Base-by-base conservation (phyloP, 768 basidiomycete genomes). In the Lactifluus subvellereus region DNA sequence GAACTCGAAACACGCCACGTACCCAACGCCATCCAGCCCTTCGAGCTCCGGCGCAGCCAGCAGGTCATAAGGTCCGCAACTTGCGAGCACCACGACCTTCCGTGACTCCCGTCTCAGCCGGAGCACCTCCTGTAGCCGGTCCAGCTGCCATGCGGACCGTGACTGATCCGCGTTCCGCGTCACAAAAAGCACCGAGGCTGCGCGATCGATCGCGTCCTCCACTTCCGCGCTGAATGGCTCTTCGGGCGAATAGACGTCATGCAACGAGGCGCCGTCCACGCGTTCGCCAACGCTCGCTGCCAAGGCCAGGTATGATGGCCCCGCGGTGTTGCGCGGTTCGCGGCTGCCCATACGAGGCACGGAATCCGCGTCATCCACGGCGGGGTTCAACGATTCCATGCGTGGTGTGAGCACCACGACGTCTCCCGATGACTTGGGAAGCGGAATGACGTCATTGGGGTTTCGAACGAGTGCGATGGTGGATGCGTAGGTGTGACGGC, bases 11-110 rank as follows among this genome's bases (percentile, higher is more conserved):
- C 81, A 82, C 18, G 76, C 79, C 3, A 87, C 66, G 40, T 78
- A 82, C 27, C 75, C 62, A 6, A 68, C 64, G 4, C 50, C 73
- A 0, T 72, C 71, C 64, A 66, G 37, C 50, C 43, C 69, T 1
- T 68, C 69, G 6, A 67, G 11, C 73, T 69, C 5, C 45, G 42
- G 42, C 42, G 47, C 61, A 14, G 72, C 67, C 9, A 69, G 72
- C 11, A 85, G 60, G 64, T 88, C 86, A 66, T 88, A 89, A 33
- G 87, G 87, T n/a, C 79, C 82, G 68, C 86, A 86, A 42, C 83
- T 86, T 20, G 83, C 79, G 0, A 88, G 64, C 14, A 87, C 70
- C 1, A 85, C 75, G 38, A 85, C 71, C 18, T 73, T 68, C 0
- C 35, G 58, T 3, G 6, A n/a, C 11, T 35, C 3, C 20, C 62